Evolutionary conservation across 768 basidiomycete species (phyloP).

Genomic region (Lentinula guzmanii): DNA sequence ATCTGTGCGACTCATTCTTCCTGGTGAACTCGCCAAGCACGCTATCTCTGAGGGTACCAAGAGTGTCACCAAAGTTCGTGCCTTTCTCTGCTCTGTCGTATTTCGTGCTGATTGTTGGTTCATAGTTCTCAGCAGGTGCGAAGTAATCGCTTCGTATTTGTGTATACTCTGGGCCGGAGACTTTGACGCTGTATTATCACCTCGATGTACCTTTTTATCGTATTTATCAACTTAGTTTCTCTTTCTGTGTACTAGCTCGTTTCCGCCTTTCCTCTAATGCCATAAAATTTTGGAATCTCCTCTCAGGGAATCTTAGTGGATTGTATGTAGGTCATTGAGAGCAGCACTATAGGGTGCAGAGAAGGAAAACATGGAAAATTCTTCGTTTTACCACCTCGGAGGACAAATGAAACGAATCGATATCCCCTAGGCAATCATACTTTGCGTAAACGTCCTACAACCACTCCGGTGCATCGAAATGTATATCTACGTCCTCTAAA

Average conservation of each 20-base stretch:
- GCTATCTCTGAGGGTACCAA: slow-evolving; percentile 94
- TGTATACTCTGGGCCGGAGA: not conserved
- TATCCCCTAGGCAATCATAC: no score
- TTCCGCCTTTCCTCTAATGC: not conserved
- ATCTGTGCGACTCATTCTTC: slow-evolving; percentile 92
- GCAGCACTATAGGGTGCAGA: not conserved
- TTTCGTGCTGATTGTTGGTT: slow-evolving; percentile 1
- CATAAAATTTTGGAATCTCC: not conserved
- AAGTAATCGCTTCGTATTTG: slow-evolving; percentile 36
- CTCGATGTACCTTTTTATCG: slow-evolving; percentile 5
- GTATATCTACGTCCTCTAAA: slow-evolving; percentile 11
- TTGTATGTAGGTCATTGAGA: not conserved
- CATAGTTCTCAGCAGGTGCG: slow-evolving; percentile 63
- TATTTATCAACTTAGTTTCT: slow-evolving; percentile 4
- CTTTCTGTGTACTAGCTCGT: not conserved
- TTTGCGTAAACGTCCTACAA: not conserved
- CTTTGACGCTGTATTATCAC: slow-evolving; percentile 7
- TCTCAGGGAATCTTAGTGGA: no score
- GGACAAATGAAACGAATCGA: no score
- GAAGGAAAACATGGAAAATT: not conserved
- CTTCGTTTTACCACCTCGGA: no score
- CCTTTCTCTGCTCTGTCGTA: not conserved
- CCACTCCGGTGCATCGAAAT: slow-evolving; percentile 9
- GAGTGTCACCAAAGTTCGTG: slow-evolving; percentile 77
- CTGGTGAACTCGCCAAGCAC: slow-evolving; percentile 93